phyloP scores from a whole-genome alignment of 1,284 basidiomycete genomes.

The Singerocomus inundabilis region DNA sequence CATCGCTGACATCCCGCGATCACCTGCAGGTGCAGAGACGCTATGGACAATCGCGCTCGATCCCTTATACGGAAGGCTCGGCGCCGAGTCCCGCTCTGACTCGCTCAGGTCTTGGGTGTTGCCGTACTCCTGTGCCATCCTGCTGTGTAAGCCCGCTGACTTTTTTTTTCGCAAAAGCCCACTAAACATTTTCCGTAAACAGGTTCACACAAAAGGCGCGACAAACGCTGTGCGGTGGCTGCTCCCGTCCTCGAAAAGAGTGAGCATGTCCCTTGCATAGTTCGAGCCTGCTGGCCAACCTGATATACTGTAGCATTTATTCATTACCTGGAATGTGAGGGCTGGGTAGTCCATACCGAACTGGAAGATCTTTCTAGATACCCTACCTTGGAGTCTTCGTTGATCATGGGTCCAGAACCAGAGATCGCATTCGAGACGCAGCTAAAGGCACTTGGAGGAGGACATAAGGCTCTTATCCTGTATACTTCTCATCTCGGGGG shows the following conservation, averaged over 20 bases:
- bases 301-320: conserved; percentile 50
- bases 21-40: conserved; percentile 61
- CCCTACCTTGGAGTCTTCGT: conserved; percentile 52
- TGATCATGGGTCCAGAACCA: conserved; percentile 38
- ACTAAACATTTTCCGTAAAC: conserved; percentile 5
- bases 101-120: conserved; percentile 66
- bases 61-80: conserved; percentile 49
- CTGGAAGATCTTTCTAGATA: conserved; percentile 63
- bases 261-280: conserved; percentile 27
- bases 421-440: conserved; percentile 40
- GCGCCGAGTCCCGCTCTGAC: conserved; percentile 41
- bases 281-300: conserved; percentile 3
- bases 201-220: conserved; percentile 91
- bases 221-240: conserved; percentile 86
- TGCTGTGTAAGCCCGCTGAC: conserved; percentile 65
- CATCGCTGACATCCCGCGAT: conserved; percentile 65
- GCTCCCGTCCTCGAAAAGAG: conserved; percentile 80
- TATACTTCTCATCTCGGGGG: conserved; percentile 88
- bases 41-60: conserved; percentile 67
- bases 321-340: conserved; percentile 57
- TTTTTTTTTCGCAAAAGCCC: not conserved
- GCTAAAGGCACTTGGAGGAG: conserved; percentile 50
- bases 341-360: conserved; percentile 76
- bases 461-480: conserved; percentile 71
- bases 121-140: conserved; percentile 73